Percentiles rank a stretch among this genome's conserved stretches.
Evolutionary conservation across 192 early-diverging fungal genomes (phyloP).

Genomic region (Chytriomyces sp.): DNA sequence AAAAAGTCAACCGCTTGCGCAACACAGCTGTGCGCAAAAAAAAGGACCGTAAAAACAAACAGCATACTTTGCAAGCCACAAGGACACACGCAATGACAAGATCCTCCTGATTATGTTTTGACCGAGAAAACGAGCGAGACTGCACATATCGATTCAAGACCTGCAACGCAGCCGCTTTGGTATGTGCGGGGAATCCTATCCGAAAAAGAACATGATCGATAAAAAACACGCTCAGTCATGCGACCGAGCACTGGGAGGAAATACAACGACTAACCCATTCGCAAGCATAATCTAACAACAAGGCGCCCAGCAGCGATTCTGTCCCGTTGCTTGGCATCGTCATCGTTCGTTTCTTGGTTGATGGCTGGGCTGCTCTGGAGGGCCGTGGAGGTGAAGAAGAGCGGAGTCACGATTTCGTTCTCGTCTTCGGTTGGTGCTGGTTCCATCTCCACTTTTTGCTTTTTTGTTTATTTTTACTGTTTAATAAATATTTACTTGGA

Average conservation of each 20-base stretch:
- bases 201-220: neutral
- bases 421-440: neutral
- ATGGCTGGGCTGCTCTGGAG: neutral
- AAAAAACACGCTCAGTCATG: neutral
- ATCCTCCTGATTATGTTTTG: conserved; percentile 44
- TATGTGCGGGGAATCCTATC: neutral
- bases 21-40: too few relatives aligned
- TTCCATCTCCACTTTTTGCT: neutral
- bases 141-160: neutral
- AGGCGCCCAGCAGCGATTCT: neutral
- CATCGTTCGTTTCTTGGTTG: neutral
- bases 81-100: conserved; percentile 73
- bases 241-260: neutral
- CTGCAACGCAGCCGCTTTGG: neutral
- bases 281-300: neutral
- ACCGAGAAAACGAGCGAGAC: neutral
- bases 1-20: too few relatives aligned
- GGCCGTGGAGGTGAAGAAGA: neutral
- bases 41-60: too few relatives aligned
- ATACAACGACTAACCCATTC: conserved; percentile 21
- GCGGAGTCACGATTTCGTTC: neutral
- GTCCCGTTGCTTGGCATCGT: neutral
- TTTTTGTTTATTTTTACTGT: neutral
- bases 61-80: conserved; percentile 71
- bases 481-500: neutral